Evolutionary conservation across 495 filamentous ascomycete genomes (phyloP).

Genomic region (Neurospora discreta): DNA sequence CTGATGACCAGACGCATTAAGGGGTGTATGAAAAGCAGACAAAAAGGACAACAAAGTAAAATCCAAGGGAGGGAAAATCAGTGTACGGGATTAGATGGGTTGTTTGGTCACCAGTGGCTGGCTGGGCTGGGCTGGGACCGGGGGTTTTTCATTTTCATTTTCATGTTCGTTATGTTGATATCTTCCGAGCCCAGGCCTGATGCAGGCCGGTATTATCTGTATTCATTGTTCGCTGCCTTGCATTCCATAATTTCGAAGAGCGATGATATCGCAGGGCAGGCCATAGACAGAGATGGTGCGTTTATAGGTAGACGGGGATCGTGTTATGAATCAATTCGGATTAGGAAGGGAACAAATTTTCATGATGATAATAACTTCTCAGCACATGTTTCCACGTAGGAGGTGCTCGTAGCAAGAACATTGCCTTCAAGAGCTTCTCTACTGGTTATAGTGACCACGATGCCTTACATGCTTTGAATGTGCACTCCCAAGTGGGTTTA

Average conservation of each 20-base stretch:
- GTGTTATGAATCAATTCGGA: neutral
- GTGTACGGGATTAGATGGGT: neutral
- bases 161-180: neutral
- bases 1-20: neutral
- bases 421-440: neutral
- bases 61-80: neutral
- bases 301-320: neutral
- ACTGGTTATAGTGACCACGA: neutral
- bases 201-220: neutral
- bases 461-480: neutral
- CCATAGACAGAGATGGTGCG: neutral
- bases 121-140: neutral
- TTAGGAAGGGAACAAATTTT: neutral
- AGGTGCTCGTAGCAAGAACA: no score
- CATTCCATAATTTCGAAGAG: neutral
- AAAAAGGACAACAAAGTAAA: neutral
- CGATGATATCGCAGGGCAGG: neutral
- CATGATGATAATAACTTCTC: neutral
- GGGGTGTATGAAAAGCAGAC: neutral
- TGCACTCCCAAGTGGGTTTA: neutral
- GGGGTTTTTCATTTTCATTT: no score
- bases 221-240: neutral
- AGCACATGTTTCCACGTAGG: neutral
- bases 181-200: neutral
- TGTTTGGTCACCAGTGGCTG: neutral